These are phyloP conservation scores for Tremellales sp. DNA, from an alignment of 1,284 basidiomycete species.

Conservation along the genomic window DNA sequence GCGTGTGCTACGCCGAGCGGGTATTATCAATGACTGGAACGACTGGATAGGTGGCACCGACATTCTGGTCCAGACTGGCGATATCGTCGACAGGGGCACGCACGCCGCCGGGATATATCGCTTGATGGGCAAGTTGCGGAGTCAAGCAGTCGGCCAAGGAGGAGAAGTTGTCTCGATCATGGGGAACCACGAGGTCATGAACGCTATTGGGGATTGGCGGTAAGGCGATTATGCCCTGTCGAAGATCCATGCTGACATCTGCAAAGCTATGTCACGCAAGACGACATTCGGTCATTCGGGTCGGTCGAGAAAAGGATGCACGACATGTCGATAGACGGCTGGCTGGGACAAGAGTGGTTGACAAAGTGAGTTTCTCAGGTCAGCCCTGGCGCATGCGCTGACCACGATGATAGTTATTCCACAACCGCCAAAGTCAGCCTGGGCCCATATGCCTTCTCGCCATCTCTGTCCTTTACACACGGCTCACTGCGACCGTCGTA, in stretches of 20 bases:
- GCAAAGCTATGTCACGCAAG: conserved; percentile 74
- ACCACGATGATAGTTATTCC: conserved; percentile 63
- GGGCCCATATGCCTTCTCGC: conserved; percentile 65
- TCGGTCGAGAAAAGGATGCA: conserved; percentile 64
- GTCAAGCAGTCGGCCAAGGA: conserved; percentile 63
- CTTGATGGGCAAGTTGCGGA: conserved; percentile 76
- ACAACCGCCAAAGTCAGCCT: conserved; percentile 74
- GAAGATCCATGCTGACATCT: neutral
- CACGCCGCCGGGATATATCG: conserved; percentile 77
- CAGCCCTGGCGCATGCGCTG: no score
- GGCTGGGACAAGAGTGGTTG: conserved; percentile 77
- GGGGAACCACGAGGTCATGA: conserved; percentile 71
- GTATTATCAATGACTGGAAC: conserved; percentile 60
- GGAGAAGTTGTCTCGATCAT: conserved; percentile 71
- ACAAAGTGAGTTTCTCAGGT: conserved; percentile 52
- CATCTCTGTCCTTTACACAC: conserved; percentile 72
- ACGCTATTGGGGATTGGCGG: conserved; percentile 84
- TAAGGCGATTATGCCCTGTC: conserved; percentile 38
- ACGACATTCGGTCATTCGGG: conserved; percentile 76
- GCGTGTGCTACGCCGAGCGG: conserved; percentile 67
- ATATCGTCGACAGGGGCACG: conserved; percentile 86
- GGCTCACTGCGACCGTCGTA: conserved; percentile 77
- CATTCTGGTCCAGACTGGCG: conserved; percentile 85
- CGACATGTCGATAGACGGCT: conserved; percentile 64
- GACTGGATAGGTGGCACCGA: conserved; percentile 75